Conservation (phyloP, 257 asterid genomes). For the Knoxia roxburghii region DNA sequence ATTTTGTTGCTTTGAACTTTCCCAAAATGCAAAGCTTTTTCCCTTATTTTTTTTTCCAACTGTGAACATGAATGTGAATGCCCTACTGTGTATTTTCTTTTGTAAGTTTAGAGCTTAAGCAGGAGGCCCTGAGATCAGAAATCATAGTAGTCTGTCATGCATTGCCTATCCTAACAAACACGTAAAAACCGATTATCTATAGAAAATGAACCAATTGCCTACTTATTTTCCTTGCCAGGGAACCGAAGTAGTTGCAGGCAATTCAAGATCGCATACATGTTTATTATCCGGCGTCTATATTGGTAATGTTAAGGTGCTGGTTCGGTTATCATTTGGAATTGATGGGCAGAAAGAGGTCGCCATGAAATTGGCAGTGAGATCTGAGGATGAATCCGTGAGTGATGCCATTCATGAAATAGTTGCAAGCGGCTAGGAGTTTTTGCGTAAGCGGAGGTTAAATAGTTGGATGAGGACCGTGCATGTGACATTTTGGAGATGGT, state of each 20-base stretch:
- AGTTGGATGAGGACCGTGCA: conserved; percentile 6
- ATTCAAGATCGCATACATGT: conserved; percentile 90
- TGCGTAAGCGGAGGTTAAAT: conserved; percentile 3
- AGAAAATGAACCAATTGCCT: background rate
- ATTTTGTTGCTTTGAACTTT: background rate
- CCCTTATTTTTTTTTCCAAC: no score
- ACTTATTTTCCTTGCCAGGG: conserved; percentile 46
- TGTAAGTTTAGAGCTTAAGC: background rate
- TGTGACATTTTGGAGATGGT: background rate
- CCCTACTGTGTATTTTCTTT: background rate
- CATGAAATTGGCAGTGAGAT: conserved; percentile 91
- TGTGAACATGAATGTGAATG: no score
- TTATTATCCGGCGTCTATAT: conserved; percentile 88
- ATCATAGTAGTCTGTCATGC: no score
- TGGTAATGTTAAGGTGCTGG: conserved; percentile 87
- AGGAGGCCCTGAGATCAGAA: background rate
- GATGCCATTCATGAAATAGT: conserved; percentile 93
- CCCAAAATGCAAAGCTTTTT: background rate
- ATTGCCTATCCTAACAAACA: no score
- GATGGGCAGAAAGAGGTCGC: conserved; percentile 88
- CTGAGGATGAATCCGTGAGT: conserved; percentile 75
- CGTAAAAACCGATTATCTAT: no score
- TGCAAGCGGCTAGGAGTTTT: conserved; percentile 61
- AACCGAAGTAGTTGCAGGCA: conserved; percentile 71
- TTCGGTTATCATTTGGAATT: conserved; percentile 80